Base-by-base conservation (phyloP, 257 asterid genomes). In the Knoxia roxburghii region DNA sequence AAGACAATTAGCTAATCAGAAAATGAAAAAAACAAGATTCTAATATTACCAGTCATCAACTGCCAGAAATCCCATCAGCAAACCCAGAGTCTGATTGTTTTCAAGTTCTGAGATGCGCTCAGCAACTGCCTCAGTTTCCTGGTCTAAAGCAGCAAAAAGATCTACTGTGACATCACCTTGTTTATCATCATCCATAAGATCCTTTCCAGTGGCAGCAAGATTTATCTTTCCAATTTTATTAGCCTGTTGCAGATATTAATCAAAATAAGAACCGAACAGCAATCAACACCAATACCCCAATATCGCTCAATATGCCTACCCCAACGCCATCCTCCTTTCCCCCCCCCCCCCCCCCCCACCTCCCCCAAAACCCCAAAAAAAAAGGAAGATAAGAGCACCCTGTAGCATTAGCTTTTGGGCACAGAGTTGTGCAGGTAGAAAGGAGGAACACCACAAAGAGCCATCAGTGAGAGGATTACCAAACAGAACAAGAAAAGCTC, bases 201-300 rank as follows among this genome's bases (percentile, higher is more conserved):
- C 99, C 85, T 94, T 94, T 50, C 99, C 99, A 64, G 93, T 94
- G 73, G 99, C 99, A 82, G 99, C 99, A 74, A 94, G 96, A 85
- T 94, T 94, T 67, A 94, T 94, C 82, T 86, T 90, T 70, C 99
- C 97, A 82, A 94, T 94, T 80, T 82, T 90, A 78, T 82, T 88
- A 57, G 99, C 99, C 97, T 94, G 87, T 58, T 73, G 35, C 40
- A 67, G 21, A 51, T 12, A 13, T 26, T 45, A 46, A 30, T 41
- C 9, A 43, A 69, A 26, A 60, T 37, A 30, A 32, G 39, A 72
- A 27, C 20, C 4, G 18, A 50, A 39, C 27, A 9, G 13, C 14
- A 11, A 61, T 21, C 13, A 18, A 54, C 15, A 54, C 26, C 23
- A 54, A 54, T 39, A 20, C 24, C 37, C 32, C 65, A 37, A 35